phyloP scores from a whole-genome alignment of 352 stramenopile genomes.

The Pseudoperonospora humuli region DNA sequence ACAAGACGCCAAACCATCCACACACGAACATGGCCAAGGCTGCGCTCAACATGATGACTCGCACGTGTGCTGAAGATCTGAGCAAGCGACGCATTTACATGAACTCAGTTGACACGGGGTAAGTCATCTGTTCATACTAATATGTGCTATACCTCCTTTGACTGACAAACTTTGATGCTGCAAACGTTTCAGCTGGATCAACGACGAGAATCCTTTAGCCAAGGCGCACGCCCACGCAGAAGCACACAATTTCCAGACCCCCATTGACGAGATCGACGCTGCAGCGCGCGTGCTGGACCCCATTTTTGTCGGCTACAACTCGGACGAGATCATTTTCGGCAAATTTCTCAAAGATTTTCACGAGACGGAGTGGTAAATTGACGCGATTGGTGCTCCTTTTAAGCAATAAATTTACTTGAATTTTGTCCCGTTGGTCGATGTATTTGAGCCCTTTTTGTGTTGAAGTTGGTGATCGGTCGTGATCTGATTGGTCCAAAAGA shows the following conservation, averaged over 20 bases:
- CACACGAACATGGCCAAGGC: slow-evolving; percentile 99
- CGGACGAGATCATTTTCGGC: slow-evolving; percentile 52
- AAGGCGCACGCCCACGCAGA: slow-evolving; percentile 89
- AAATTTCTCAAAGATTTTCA: slow-evolving; percentile 88
- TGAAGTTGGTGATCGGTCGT: slow-evolving; percentile 13
- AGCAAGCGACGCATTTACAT: slow-evolving; percentile 94
- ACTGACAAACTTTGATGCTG: not conserved
- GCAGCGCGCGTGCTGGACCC: slow-evolving; percentile 92
- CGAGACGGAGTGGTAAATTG: slow-evolving; percentile 80
- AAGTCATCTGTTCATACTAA: slow-evolving; percentile 14
- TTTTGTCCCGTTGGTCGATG: slow-evolving; percentile 1
- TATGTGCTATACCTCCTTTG: not conserved
- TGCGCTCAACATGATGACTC: slow-evolving; percentile 98
- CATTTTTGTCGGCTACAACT: slow-evolving; percentile 87
- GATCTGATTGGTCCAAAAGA: slow-evolving; percentile 19
- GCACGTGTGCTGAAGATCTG: slow-evolving; percentile 92
- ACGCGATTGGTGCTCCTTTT: not conserved
- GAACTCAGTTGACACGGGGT: slow-evolving; percentile 97
- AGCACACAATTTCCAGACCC: slow-evolving; percentile 93
- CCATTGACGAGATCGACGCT: slow-evolving; percentile 96
- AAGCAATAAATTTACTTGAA: slow-evolving; percentile 1
- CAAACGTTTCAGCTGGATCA: slow-evolving; percentile 86
- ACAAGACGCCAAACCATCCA: slow-evolving; percentile 95
- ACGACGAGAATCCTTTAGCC: slow-evolving; percentile 95
- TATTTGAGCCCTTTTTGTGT: slow-evolving; percentile 1